Evolutionary conservation across 345 rosid species (phyloP), one percentile per base, ranked within the genome.

Genomic region (Eucalyptus caleyi): DNA sequence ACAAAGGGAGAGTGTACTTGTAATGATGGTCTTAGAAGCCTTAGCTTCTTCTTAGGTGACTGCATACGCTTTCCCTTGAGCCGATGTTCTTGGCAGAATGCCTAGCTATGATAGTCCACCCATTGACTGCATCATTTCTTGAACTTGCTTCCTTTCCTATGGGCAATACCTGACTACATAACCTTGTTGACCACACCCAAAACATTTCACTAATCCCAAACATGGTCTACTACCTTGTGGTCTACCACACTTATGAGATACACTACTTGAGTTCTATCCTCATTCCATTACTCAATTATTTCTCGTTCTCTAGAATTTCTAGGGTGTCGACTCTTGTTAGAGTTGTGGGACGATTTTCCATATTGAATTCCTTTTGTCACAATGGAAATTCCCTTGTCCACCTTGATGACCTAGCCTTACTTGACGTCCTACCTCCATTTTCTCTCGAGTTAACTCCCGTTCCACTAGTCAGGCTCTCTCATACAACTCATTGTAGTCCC

Each of bases 41-140:
- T 56, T 10, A 56, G 6, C 62, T 24, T 56, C 59, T 54, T 54
- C 30, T 24, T 56, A 13, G 9, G 62, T 9, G 62, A 56, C 30
- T 24, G 6, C 13, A 24, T 56, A 56, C 30, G 10, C 6, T 4
- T 24, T 24, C 13, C 62, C 6, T 24, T 56, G 30, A 56, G 62
- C 62, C 6, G 0, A 24, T 9, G 62, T 3, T 24, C 30, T 56
- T 56, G 11, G 62, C 30, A 56, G 10, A 56, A 56, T 56, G 30
- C 6, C 30, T 56, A 23, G 27, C 30, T 56, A 24, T 56, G 30
- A 56, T 3, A 56, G 27, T 56, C 6, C 3, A 2, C 27, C 27
- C 27, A 24, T 21, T 5, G 1, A 24, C 62, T 56, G 1, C 6
- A 0, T 24, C 13, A 56, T 24, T 24, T 24, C 62, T 4, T 24